Evolutionary conservation across 257 asterid species (phyloP), one percentile per base, ranked within the genome.

Genomic region (Solanum okadae): DNA sequence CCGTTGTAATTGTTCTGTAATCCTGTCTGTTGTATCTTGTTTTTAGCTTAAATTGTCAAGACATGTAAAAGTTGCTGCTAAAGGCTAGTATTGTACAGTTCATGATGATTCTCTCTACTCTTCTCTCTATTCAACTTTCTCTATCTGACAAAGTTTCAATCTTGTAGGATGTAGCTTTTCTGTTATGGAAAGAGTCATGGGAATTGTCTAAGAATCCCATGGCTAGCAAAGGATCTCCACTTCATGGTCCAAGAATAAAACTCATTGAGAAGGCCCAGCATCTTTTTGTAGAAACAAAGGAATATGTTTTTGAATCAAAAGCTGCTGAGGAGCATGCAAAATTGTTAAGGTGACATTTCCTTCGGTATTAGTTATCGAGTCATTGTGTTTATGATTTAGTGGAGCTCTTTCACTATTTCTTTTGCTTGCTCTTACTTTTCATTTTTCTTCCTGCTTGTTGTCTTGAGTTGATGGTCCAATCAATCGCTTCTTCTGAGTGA

Each of bases 271-370:
- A 96, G 93, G 94, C 98, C n/a, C 94, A 91, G n/a, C 91, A 91
- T 88, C 98, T 96, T 86, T 96, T 97, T 83, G 67, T 92, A 13
- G 97, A 97, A 90, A 94, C 99, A 49, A 96, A 91, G 89, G 99
- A 97, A 89, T 94, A 95, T 87, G 77, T 89, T 67, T 97, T 96
- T 86, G 99, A 97, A 93, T 92, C 98, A 38, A 97, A 95, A 94
- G 99, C 98, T 88, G 99, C 99, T n/a, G 99, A 96, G 88, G 99
- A 97, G 89, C 99, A 97, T 89, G 98, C 98, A 79, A 96, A 96
- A 91, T 92, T 97, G 91, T 92, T 96, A 90, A 96, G 98, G 99
- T 97, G 88, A 61, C 85, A 20, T 34, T 85, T 75, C 7, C 86
- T 23, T 82, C 79, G 0, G 35, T 2, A 40, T 29, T 16, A 34